Evolutionary conservation across 83 land plant genomes (phyloP), one percentile per base, ranked within the genome.

Genomic region (Larix sibirica): DNA sequence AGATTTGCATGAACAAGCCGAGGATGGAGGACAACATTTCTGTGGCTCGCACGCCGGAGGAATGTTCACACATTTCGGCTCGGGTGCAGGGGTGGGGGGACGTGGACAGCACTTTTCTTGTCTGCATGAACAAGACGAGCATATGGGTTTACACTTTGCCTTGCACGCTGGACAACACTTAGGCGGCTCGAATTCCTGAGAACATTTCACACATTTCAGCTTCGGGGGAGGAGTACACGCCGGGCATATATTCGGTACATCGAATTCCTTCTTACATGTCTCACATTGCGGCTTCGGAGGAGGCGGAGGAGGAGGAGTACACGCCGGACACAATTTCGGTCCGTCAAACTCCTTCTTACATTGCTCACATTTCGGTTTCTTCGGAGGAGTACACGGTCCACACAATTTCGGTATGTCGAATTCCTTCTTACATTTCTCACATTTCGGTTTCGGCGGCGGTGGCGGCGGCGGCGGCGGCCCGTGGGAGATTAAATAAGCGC

Each of bases 401-500:
- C 47, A 42, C 6, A 6, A 42, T 62, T 18, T 18, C 65, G 23
- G 65, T 33, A 33, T 2, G 65, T 18, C 21, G 21, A 62, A 7
- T 3, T 62, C 65, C 65, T 21, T 62, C 5, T 13, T 10, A 18
- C 23, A 4, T 3, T 62, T 10, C 0, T 4, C 0, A 13, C 16
- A 2, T 33, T 66, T 17, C 1, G 21, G 12, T 18, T 42, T 20
- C 54, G 18, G 3, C n/a, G 20, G 20, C 10, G 65, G 18, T 0
- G 65, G 60, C 3, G 79, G 79, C n/a, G 79, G 79, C 7, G 79
- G 79, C 3, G 79, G 79, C n/a, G 61, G 28, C 1, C 79, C 79
- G 12, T 13, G 10, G 59, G 31, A 54, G 26, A 77, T 0, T 0
- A 77, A 23, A 3, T 13, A 0, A 4, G 62, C 79, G 44, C 79